Evolutionary conservation across 1,284 basidiomycete genomes (phyloP).

Genomic region (Ceratobasidium sp.): DNA sequence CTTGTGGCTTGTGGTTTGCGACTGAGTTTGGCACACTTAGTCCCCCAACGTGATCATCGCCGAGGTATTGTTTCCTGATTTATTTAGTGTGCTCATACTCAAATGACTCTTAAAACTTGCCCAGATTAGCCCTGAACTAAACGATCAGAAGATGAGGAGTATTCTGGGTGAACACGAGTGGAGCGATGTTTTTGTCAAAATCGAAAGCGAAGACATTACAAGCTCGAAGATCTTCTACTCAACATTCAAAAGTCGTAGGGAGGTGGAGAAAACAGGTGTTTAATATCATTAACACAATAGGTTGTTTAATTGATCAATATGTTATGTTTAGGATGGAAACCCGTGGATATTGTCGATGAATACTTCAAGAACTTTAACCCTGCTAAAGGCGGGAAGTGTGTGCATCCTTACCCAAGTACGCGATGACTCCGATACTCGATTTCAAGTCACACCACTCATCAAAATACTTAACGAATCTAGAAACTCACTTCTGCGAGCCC

Average conservation of each 20-base stretch:
- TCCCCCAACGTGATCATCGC: slow-evolving; percentile 36
- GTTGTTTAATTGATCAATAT: not conserved
- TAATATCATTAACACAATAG: not conserved
- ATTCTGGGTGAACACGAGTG: slow-evolving; percentile 35
- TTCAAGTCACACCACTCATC: not conserved
- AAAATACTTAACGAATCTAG: not conserved
- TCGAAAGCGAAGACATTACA: not conserved
- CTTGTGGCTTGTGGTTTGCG: not conserved
- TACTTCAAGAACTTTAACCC: slow-evolving; percentile 42
- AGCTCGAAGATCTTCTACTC: slow-evolving; percentile 28
- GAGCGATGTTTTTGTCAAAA: not conserved
- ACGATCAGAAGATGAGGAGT: slow-evolving; percentile 17
- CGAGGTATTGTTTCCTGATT: not conserved
- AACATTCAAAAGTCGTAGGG: slow-evolving; percentile 21
- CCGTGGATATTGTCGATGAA: not conserved
- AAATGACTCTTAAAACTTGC: not conserved
- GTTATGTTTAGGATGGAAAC: slow-evolving; percentile 24
- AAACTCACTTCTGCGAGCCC: slow-evolving; percentile 17
- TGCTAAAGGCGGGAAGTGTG: not conserved
- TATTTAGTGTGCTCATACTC: not conserved
- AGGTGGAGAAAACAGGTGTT: slow-evolving; percentile 41
- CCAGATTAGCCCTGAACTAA: slow-evolving; percentile 26
- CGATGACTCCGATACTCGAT: too few species aligned
- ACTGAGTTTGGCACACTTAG: not conserved
- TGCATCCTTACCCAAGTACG: slow-evolving; percentile 30